Conservation (phyloP, 1,139 yeast genomes). For the Torulaspora pretoriensis region DNA sequence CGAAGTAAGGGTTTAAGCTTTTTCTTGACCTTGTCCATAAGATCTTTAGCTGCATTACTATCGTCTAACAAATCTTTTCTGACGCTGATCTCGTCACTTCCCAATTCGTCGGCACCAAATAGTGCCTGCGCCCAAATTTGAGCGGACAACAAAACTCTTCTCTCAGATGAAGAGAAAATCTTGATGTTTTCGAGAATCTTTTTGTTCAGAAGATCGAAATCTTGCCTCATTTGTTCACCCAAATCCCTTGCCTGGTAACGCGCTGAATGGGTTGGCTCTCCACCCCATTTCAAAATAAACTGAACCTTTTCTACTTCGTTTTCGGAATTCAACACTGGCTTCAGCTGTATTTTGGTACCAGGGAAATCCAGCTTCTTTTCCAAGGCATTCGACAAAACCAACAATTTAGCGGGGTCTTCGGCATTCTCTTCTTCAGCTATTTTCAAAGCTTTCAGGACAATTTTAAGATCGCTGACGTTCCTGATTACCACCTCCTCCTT, state of each 20-base stretch:
- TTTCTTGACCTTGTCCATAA: slow-evolving; percentile 97
- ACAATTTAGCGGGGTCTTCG: slow-evolving; percentile 76
- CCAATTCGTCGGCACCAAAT: slow-evolving; percentile 66
- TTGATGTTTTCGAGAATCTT: slow-evolving; percentile 75
- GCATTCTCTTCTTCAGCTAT: slow-evolving; percentile 72
- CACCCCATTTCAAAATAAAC: slow-evolving; percentile 97
- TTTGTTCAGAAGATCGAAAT: slow-evolving; percentile 77
- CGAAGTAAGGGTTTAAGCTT: slow-evolving; percentile 89
- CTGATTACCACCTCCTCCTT: slow-evolving; percentile 94
- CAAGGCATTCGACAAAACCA: slow-evolving; percentile 73
- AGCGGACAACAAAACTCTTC: slow-evolving; percentile 91
- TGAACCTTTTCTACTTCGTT: slow-evolving; percentile 91
- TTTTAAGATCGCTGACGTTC: slow-evolving; percentile 78
- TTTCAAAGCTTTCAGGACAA: slow-evolving; percentile 79
- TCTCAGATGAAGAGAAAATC: slow-evolving; percentile 87
- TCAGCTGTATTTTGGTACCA: slow-evolving; percentile 93
- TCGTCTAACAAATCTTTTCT: slow-evolving; percentile 92
- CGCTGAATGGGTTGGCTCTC: slow-evolving; percentile 98
- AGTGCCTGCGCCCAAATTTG: slow-evolving; percentile 82
- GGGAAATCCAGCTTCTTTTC: slow-evolving; percentile 88
- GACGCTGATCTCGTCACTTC: slow-evolving; percentile 74
- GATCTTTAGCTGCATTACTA: slow-evolving; percentile 95
- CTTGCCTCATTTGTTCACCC: slow-evolving; percentile 94
- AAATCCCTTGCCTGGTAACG: slow-evolving; percentile 89
- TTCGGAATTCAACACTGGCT: slow-evolving; percentile 71